Base-by-base conservation (phyloP, 2,329 filamentous ascomycete species). In the Clarireedia monteithiana region DNA sequence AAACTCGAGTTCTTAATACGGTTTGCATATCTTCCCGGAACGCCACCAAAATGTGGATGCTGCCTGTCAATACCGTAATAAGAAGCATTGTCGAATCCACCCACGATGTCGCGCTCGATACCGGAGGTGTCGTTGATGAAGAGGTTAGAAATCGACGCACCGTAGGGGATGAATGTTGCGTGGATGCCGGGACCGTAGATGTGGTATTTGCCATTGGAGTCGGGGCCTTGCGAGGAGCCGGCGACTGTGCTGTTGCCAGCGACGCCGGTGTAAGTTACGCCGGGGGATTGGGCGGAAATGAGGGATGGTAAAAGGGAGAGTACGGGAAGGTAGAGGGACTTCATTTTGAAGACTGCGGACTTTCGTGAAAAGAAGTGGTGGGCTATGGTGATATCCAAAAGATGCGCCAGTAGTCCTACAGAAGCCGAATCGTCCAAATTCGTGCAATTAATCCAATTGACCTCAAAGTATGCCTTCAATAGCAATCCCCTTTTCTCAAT, bases 21-120 rank as follows among this genome's bases (percentile, higher is more conserved):
- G 70, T 91, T 91, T 57, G 88, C 88, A 68, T 91, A 91, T 55
- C 88, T 83, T 48, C 86, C 87, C 0, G 86, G 86, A 0, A 91
- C 82, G 64, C 83, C 75, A 57, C 86, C 88, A 62, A 87, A 84
- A 74, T 90, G 86, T 50, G 81, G 83, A 69, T 91, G 87, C 59
- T 79, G 74, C 58, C 71, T 71, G 70, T 89, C 85, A 49, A 82
- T 69, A 58, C 70, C 72, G 72, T 91, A 91, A 72, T 86, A 83
- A 52, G 74, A 81, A 47, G 87, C 86, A 67, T 90, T 90, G 73
- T 91, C 88, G 64, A 84, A 91, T 48, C 88, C 88, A 48, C 80
- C 78, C 1, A 91, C 82, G 50, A 91, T 74, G 67, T 91, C 88
- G 58, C 86, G 80, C 67, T 81, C 76, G 45, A 86, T 73, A 47